Conservation (phyloP, 2,329 filamentous ascomycete species). For the Pseudocercospora fuligena region DNA sequence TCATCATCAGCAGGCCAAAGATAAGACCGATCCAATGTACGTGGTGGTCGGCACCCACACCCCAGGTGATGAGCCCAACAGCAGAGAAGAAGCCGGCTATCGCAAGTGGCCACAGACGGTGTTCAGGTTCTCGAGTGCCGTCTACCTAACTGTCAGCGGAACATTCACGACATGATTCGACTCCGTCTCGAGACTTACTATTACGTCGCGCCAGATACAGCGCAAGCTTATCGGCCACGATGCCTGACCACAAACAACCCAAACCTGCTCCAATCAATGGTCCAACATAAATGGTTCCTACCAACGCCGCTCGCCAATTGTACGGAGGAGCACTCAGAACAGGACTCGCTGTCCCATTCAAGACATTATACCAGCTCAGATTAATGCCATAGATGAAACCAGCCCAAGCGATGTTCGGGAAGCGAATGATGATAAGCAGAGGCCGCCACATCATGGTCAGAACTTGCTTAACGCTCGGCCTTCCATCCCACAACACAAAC, state of each 20-base stretch:
- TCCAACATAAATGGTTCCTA: conserved; percentile 43
- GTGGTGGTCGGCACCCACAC: conserved; percentile 51
- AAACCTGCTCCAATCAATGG: conserved; percentile 44
- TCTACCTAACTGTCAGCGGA: conserved; percentile 8
- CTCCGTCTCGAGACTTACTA: conserved; percentile 19
- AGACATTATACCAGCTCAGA: conserved; percentile 38
- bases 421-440: conserved; percentile 40
- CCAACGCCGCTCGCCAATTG: conserved; percentile 42
- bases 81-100: conserved; percentile 45
- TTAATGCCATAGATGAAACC: conserved; percentile 48
- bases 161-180: background rate
- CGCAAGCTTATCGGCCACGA: conserved; percentile 42
- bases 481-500: conserved; percentile 25
- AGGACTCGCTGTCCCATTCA: conserved; percentile 46
- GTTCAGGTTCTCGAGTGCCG: conserved; percentile 47
- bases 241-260: conserved; percentile 42
- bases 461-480: conserved; percentile 32
- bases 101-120: conserved; percentile 49
- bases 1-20: conserved; percentile 53
- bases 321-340: conserved; percentile 44
- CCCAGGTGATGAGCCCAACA: conserved; percentile 45
- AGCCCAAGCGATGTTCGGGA: conserved; percentile 45
- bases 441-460: conserved; percentile 28
- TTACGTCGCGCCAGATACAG: conserved; percentile 45
- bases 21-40: conserved; percentile 57